phyloP scores from a whole-genome alignment of 2,329 filamentous ascomycete genomes.

The Aspergillus neoniger region DNA sequence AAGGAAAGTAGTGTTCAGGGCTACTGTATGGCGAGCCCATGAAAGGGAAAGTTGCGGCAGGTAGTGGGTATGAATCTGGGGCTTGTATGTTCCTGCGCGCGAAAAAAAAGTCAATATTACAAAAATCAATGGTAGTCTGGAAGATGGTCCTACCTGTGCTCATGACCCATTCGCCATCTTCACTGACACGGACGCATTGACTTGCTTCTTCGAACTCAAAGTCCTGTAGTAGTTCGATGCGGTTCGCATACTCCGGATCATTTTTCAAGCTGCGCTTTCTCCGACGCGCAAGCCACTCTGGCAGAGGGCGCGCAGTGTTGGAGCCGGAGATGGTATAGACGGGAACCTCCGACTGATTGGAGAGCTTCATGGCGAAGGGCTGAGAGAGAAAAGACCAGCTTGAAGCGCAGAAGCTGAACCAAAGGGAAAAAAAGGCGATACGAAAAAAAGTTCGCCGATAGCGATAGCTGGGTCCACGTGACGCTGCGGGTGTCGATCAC shows the following conservation, averaged over 20 bases:
- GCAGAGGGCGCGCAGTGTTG: constrained; percentile 80
- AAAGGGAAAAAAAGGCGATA: constrained; percentile 13
- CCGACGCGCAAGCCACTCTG: constrained; percentile 91
- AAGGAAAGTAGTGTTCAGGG: constrained; percentile 86
- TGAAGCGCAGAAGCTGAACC: not conserved
- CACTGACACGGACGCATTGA: constrained; percentile 82
- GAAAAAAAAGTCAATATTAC: constrained; percentile 8
- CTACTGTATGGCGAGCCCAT: constrained; percentile 86
- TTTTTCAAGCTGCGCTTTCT: constrained; percentile 90
- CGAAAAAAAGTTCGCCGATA: constrained; percentile 17
- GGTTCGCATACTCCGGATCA: constrained; percentile 88
- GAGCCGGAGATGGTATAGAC: constrained; percentile 96
- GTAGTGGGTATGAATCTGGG: constrained; percentile 94
- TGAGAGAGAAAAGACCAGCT: constrained; percentile 4
- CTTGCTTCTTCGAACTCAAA: constrained; percentile 98
- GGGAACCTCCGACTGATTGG: constrained; percentile 73
- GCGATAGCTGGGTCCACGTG: constrained; percentile 38
- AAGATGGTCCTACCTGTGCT: constrained; percentile 67
- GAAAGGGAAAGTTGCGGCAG: constrained; percentile 92
- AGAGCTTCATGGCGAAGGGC: constrained; percentile 48
- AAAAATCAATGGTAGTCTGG: not conserved
- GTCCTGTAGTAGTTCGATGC: constrained; percentile 92
- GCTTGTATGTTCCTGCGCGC: constrained; percentile 64
- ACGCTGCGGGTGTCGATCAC: constrained; percentile 19
- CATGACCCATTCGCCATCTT: constrained; percentile 97